phyloP scores from a whole-genome alignment of 805 yeast species.

The Priceomyces haplophilus region DNA sequence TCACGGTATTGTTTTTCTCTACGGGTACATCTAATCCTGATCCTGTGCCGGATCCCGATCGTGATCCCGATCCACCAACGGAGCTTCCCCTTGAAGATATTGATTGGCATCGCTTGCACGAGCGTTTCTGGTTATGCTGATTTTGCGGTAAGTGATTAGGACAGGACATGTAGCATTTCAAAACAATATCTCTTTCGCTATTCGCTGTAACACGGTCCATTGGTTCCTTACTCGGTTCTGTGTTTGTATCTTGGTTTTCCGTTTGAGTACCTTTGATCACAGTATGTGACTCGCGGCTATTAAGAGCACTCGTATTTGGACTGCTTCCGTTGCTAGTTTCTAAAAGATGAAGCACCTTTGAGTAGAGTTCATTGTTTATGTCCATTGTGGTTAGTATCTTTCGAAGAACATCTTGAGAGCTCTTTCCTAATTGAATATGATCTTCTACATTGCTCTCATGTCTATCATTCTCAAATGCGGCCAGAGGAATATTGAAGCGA shows the following conservation, averaged over 20 bases:
- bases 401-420: neutral
- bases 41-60: neutral
- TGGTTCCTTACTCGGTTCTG: neutral
- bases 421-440: neutral
- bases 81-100: neutral
- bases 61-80: neutral
- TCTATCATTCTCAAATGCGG: neutral
- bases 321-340: neutral
- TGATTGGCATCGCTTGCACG: neutral
- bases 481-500: neutral
- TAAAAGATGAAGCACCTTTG: conserved; percentile 4
- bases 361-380: conserved; percentile 6
- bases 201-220: neutral
- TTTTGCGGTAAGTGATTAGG: conserved; percentile 6
- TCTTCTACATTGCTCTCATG: neutral
- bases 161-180: conserved; percentile 18
- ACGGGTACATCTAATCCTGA: neutral
- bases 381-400: conserved; percentile 6
- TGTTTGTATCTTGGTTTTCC: neutral
- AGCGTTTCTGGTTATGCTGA: neutral
- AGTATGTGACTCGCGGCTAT: neutral
- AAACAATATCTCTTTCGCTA: conserved; percentile 7
- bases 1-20: conserved; percentile 15
- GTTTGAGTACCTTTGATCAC: neutral
- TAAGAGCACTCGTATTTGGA: neutral